phyloP scores from a whole-genome alignment of 805 yeast species.

The Cyberlindnera euphorbiiphila region DNA sequence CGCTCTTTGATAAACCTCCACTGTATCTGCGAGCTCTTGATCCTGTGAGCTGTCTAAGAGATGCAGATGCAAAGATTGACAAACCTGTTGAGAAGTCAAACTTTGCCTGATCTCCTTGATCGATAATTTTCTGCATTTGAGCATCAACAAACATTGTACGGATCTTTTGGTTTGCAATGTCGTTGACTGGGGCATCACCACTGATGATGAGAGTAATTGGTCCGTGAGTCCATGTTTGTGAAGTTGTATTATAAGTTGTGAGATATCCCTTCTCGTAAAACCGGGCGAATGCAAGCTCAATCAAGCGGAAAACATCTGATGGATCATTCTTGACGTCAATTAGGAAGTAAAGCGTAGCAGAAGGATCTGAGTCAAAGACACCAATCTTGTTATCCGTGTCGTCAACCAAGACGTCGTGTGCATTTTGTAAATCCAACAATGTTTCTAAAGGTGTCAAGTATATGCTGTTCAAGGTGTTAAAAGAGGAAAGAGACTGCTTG shows the following conservation, averaged over 20 bases:
- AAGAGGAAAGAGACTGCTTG: constrained; percentile 38
- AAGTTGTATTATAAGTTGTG: constrained; percentile 40
- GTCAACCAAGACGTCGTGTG: constrained; percentile 15
- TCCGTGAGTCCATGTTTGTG: constrained; percentile 37
- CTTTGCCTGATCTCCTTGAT: constrained; percentile 4
- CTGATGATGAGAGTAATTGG: constrained; percentile 64
- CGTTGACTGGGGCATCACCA: constrained; percentile 55
- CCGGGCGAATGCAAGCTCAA: constrained; percentile 43
- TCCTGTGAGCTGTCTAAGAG: constrained; percentile 31
- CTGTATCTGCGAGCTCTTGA: constrained; percentile 9
- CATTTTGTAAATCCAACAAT: constrained; percentile 42
- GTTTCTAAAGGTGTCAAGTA: constrained; percentile 51
- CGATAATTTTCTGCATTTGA: constrained; percentile 29
- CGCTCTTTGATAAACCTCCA: constrained; percentile 32
- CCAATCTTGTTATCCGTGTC: constrained; percentile 10
- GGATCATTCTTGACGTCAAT: constrained; percentile 60
- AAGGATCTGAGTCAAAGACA: constrained; percentile 35
- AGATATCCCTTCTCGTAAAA: constrained; percentile 47
- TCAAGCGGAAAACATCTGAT: constrained; percentile 39
- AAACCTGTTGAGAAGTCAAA: constrained; percentile 16
- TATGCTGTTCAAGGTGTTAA: constrained; percentile 43
- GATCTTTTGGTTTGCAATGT: constrained; percentile 21
- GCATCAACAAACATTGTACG: constrained; percentile 36
- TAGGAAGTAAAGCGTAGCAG: constrained; percentile 53
- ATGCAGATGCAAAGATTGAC: constrained; percentile 41